Percentiles rank a stretch among this genome's conserved stretches.
These are phyloP conservation scores for Taphrina wiesneri DNA, from an alignment of 1,139 yeast genomes.

Conservation along the genomic window DNA sequence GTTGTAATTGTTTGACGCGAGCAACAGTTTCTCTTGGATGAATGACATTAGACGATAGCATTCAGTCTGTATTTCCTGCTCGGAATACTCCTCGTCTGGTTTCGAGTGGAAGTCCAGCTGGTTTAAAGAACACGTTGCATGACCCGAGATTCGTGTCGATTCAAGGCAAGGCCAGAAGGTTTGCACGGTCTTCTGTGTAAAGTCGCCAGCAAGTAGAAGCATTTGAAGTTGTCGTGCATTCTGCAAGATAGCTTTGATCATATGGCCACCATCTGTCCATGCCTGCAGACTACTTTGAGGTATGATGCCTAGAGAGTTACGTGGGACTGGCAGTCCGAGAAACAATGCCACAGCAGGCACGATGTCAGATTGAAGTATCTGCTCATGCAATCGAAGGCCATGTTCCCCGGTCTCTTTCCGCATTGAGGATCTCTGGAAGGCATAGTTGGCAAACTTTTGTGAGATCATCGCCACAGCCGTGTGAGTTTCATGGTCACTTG, in stretches of 20 bases:
- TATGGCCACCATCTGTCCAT: constrained; percentile 43
- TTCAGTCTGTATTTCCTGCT: not conserved
- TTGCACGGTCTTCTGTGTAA: constrained; percentile 45
- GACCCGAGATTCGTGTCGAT: constrained; percentile 41
- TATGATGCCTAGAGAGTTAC: constrained; percentile 76
- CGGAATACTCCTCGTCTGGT: not conserved
- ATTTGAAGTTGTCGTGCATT: constrained; percentile 62
- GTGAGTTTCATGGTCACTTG: constrained; percentile 86
- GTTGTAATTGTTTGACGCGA: constrained; percentile 74
- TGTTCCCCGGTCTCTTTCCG: constrained; percentile 37
- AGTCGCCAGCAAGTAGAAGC: constrained; percentile 44
- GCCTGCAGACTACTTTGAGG: constrained; percentile 52
- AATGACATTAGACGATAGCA: not conserved
- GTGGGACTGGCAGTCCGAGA: constrained; percentile 79
- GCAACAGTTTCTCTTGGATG: constrained; percentile 58
- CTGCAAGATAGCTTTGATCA: constrained; percentile 52
- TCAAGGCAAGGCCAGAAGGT: not conserved
- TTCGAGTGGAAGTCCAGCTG: not conserved
- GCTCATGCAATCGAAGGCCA: constrained; percentile 25
- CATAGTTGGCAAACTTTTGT: constrained; percentile 51
- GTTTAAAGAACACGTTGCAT: not conserved
- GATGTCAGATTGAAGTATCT: constrained; percentile 76
- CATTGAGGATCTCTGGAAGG: not conserved
- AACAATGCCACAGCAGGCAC: constrained; percentile 81
- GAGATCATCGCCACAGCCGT: constrained; percentile 76